Percentiles rank a stretch among this genome's conserved stretches.
These are phyloP conservation scores for Fusarium nisikadoi DNA, from an alignment of 2,329 filamentous ascomycete genomes.

Conservation along the genomic window DNA sequence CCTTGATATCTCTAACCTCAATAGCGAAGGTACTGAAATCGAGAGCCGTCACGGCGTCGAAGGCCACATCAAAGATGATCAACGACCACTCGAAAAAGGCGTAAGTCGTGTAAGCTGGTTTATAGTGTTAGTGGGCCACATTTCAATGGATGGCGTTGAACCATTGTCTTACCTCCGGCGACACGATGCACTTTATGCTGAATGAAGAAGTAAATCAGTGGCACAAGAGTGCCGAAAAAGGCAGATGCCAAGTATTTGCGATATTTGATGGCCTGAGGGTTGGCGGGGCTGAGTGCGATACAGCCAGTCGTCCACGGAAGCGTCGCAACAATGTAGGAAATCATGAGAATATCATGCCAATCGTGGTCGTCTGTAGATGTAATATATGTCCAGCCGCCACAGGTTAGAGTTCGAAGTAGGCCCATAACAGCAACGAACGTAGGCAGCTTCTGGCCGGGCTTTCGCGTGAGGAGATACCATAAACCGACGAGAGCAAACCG, in stretches of 20 bases:
- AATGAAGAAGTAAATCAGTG: constrained; percentile 96
- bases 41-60: constrained; percentile 92
- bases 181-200: constrained; percentile 98
- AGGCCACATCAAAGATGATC: constrained; percentile 93
- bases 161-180: constrained; percentile 77
- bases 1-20: constrained; percentile 87
- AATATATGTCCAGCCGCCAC: constrained; percentile 97
- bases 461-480: constrained; percentile 89
- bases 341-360: constrained; percentile 99
- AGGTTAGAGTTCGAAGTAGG: constrained; percentile 88
- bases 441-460: constrained; percentile 78
- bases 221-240: constrained; percentile 92
- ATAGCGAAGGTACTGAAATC: constrained; percentile 93
- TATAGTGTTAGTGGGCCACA: constrained; percentile 24
- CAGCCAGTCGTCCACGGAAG: constrained; percentile 96
- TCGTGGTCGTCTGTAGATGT: constrained; percentile 98
- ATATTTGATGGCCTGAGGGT: constrained; percentile 84
- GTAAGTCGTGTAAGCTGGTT: constrained; percentile 91
- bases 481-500: constrained; percentile 90
- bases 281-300: constrained; percentile 85
- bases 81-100: constrained; percentile 98
- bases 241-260: constrained; percentile 83
- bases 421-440: constrained; percentile 84
- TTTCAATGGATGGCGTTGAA: not conserved
- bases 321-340: constrained; percentile 93